These are phyloP conservation scores for Colletotrichum liaoningense DNA, from an alignment of 2,329 filamentous ascomycete species.

Conservation along the genomic window DNA sequence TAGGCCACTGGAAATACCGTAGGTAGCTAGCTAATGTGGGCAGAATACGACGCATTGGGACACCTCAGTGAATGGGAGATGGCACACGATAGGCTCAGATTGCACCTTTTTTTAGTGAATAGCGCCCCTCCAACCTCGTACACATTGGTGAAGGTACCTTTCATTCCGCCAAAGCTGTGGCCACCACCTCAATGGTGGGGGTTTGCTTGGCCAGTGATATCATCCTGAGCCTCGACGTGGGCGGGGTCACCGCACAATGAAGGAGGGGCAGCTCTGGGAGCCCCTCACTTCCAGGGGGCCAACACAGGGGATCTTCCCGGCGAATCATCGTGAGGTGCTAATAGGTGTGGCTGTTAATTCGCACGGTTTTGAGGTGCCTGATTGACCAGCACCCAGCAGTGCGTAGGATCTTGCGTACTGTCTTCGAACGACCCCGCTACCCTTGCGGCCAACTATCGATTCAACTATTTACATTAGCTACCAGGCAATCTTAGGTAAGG, in stretches of 20 bases:
- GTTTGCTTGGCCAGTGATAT: slow-evolving; percentile 33
- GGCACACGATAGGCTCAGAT: slow-evolving; percentile 18
- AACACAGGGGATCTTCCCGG: background rate
- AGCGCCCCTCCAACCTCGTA: background rate
- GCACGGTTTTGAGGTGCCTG: background rate
- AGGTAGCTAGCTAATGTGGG: background rate
- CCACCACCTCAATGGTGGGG: slow-evolving; percentile 19
- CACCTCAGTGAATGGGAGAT: slow-evolving; percentile 9
- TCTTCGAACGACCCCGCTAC: background rate
- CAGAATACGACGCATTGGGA: background rate
- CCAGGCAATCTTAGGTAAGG: background rate
- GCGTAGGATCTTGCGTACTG: background rate
- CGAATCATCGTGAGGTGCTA: background rate
- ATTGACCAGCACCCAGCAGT: background rate
- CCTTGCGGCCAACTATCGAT: background rate
- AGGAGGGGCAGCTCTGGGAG: slow-evolving; percentile 28
- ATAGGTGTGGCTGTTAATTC: background rate
- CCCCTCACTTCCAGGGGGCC: slow-evolving; percentile 24
- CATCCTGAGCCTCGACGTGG: slow-evolving; percentile 26
- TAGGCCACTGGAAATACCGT: background rate
- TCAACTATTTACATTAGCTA: background rate
- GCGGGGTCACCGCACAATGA: slow-evolving; percentile 13
- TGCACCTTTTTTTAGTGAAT: background rate
- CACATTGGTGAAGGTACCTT: no score
- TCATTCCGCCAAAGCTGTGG: slow-evolving; percentile 5